Percentiles rank a stretch among this genome's conserved stretches.
These are phyloP conservation scores for Zygosaccharomyces sapae DNA, from an alignment of 1,139 yeast genomes.

Conservation along the genomic window DNA sequence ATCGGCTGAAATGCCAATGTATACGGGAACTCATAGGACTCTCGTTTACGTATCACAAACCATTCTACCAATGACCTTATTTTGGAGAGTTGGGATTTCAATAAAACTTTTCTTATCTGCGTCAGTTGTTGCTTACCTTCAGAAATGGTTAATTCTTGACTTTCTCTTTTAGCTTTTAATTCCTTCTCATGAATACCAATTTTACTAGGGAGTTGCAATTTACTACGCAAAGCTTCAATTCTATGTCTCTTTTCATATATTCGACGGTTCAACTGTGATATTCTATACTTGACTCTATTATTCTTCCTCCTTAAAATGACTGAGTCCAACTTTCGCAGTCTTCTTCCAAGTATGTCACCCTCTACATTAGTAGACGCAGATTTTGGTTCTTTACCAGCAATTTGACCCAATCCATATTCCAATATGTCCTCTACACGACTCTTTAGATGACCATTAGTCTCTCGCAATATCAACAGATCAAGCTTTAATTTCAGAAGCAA, in stretches of 20 bases:
- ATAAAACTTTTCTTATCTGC: constrained; percentile 17
- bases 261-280: constrained; percentile 13
- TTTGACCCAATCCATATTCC: constrained; percentile 12
- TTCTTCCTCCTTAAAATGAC: constrained; percentile 20
- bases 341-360: constrained; percentile 19
- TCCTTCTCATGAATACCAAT: not conserved
- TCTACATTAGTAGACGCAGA: constrained; percentile 4
- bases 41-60: constrained; percentile 23
- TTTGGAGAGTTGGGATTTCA: constrained; percentile 13
- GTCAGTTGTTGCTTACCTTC: constrained; percentile 11
- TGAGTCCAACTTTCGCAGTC: constrained; percentile 21
- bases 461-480: constrained; percentile 18
- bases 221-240: constrained; percentile 9
- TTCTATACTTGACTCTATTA: constrained; percentile 17
- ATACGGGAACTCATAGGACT: constrained; percentile 25
- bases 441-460: constrained; percentile 17
- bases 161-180: constrained; percentile 1
- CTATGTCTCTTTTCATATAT: constrained; percentile 17
- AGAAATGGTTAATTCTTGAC: not conserved
- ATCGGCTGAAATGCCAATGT: constrained; percentile 28
- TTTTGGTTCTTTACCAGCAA: constrained; percentile 10
- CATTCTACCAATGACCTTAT: constrained; percentile 21
- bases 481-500: constrained; percentile 21
- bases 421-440: constrained; percentile 22
- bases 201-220: constrained; percentile 1